Evolutionary conservation across 495 filamentous ascomycete genomes (phyloP).

Genomic region (Cercophora samala): DNA sequence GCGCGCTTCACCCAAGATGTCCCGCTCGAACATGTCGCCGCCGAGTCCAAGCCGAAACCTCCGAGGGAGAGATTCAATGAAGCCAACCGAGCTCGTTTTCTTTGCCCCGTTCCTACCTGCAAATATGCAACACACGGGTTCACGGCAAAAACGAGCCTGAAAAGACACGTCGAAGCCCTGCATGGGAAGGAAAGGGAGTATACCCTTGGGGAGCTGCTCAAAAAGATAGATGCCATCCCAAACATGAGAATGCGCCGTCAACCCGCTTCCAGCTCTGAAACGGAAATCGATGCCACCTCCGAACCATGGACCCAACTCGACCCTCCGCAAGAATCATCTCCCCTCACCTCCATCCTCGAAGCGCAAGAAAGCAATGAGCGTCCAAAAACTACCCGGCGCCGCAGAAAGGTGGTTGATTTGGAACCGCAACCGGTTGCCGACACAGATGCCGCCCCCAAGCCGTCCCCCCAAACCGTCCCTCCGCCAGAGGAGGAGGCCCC

Average conservation of each 20-base stretch:
- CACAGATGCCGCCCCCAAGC: background rate
- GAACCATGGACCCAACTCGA: too few species aligned
- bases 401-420: background rate
- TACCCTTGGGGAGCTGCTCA: background rate
- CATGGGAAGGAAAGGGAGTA: background rate
- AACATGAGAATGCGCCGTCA: too few species aligned
- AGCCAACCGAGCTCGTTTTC: background rate
- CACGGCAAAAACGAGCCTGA: background rate
- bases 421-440: background rate
- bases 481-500: background rate
- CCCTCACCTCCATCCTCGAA: too few species aligned
- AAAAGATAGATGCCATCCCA: background rate
- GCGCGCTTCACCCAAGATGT: background rate
- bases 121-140: background rate
- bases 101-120: background rate
- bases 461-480: background rate
- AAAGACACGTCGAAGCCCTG: background rate
- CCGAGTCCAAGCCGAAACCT: background rate
- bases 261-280: too few species aligned
- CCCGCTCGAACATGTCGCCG: too few species aligned
- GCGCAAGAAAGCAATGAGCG: too few species aligned
- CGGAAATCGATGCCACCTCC: too few species aligned
- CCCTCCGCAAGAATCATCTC: too few species aligned
- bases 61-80: background rate
- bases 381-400: background rate